Evolutionary conservation across 2,329 filamentous ascomycete genomes (phyloP).

Genomic region (Diplodia corticola): DNA sequence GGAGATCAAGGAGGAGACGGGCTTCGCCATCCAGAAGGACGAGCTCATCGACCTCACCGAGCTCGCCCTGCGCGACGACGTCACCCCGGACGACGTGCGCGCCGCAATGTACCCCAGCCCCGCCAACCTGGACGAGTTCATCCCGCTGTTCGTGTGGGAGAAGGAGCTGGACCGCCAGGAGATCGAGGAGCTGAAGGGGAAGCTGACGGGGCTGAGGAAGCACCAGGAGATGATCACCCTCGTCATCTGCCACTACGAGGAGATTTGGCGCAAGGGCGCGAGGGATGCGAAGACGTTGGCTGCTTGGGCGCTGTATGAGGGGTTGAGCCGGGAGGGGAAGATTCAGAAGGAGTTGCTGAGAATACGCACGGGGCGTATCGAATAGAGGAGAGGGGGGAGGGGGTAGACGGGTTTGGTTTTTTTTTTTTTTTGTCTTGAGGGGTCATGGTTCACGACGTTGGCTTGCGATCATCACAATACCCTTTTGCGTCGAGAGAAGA

Average conservation of each 20-base stretch:
- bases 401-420: too few species aligned
- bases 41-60: constrained; percentile 55
- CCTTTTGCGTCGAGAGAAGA: too few species aligned
- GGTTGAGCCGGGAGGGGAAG: constrained; percentile 51
- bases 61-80: constrained; percentile 41
- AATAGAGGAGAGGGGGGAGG: too few species aligned
- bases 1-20: constrained; percentile 55
- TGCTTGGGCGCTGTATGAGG: constrained; percentile 57
- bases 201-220: constrained; percentile 51
- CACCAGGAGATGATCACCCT: constrained; percentile 58
- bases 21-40: constrained; percentile 48
- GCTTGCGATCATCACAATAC: too few species aligned
- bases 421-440: too few species aligned
- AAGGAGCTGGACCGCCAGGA: constrained; percentile 49
- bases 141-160: constrained; percentile 55
- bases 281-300: constrained; percentile 57
- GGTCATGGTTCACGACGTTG: too few species aligned
- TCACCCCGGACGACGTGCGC: constrained; percentile 37
- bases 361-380: background rate
- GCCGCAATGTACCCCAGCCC: constrained; percentile 54
- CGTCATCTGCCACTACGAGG: constrained; percentile 49
- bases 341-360: background rate
- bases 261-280: constrained; percentile 53
- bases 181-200: constrained; percentile 48
- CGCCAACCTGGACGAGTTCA: constrained; percentile 57